Conservation (phyloP, 345 rosid genomes). For the Eucalyptus marginata region DNA sequence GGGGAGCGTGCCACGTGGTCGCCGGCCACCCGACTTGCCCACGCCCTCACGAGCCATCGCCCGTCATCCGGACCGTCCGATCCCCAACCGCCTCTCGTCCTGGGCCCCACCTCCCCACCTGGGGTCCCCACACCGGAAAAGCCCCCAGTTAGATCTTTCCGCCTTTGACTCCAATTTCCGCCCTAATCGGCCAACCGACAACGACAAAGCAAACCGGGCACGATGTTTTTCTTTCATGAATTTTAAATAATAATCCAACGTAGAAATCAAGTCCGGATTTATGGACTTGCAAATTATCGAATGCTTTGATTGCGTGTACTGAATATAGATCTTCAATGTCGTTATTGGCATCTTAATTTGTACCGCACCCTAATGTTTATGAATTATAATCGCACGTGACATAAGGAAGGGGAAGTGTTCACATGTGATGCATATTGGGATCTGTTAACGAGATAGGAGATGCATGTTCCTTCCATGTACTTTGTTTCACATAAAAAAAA, state of each 20-base stretch:
- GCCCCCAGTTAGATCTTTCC: neutral
- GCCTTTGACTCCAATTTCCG: neutral
- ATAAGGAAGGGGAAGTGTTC: accelerated
- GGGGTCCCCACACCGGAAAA: neutral
- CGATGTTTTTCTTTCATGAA: neutral
- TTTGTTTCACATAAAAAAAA: no score
- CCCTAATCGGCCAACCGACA: neutral
- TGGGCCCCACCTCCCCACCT: neutral
- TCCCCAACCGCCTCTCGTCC: neutral
- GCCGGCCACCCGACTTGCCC: constrained; percentile 23
- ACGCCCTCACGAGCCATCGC: constrained; percentile 11
- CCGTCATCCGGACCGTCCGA: neutral
- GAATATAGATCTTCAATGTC: neutral
- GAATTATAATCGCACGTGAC: accelerated
- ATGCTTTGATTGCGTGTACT: neutral
- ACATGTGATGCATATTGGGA: neutral
- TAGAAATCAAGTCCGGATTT: neutral
- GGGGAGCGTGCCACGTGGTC: constrained; percentile 35
- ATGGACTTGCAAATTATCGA: neutral
- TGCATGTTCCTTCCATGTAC: no score
- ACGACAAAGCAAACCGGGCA: neutral
- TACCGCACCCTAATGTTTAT: accelerated
- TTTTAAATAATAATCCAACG: neutral
- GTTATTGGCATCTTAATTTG: neutral
- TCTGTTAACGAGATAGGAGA: neutral